These are phyloP conservation scores for Hypoxylon sp. DNA, from an alignment of 2,329 filamentous ascomycete species.

Conservation along the genomic window DNA sequence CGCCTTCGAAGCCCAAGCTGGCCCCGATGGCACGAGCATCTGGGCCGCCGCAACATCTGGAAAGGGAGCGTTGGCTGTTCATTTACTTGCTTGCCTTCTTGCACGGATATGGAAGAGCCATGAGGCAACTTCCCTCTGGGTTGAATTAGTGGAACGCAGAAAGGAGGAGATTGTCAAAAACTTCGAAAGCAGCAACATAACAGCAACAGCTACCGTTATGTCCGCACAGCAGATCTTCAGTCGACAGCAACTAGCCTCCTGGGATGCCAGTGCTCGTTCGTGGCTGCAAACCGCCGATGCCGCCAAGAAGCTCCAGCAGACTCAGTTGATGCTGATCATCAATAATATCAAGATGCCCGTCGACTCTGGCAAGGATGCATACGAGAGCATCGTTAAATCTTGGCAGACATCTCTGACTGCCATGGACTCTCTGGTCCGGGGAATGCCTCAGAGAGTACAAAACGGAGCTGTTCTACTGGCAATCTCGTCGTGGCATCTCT, in stretches of 20 bases:
- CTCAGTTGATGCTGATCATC: not conserved
- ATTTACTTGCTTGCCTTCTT: conserved; percentile 49
- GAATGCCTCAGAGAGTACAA: not conserved
- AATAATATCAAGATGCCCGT: not conserved
- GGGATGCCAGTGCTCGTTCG: conserved; percentile 47
- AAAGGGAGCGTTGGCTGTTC: conserved; percentile 36
- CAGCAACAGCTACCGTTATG: not conserved
- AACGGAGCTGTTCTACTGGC: not conserved
- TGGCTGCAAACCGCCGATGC: conserved; percentile 46
- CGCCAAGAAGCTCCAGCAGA: conserved; percentile 20
- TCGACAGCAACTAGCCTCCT: conserved; percentile 32
- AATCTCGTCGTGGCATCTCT: not conserved
- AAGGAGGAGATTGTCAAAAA: not conserved
- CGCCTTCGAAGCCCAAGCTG: conserved; percentile 24
- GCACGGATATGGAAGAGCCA: conserved; percentile 43
- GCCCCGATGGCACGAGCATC: conserved; percentile 42
- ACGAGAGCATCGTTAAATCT: not conserved
- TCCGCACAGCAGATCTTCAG: conserved; percentile 27
- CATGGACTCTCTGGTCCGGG: not conserved
- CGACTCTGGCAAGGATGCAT: not conserved
- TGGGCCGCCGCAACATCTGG: conserved; percentile 48
- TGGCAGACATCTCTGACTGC: not conserved
- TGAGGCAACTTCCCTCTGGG: conserved; percentile 48
- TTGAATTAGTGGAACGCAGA: conserved; percentile 41
- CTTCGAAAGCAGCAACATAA: not conserved